Evolutionary conservation across 1,139 yeast species (phyloP).

Genomic region (Debaryomyces fabryi): DNA sequence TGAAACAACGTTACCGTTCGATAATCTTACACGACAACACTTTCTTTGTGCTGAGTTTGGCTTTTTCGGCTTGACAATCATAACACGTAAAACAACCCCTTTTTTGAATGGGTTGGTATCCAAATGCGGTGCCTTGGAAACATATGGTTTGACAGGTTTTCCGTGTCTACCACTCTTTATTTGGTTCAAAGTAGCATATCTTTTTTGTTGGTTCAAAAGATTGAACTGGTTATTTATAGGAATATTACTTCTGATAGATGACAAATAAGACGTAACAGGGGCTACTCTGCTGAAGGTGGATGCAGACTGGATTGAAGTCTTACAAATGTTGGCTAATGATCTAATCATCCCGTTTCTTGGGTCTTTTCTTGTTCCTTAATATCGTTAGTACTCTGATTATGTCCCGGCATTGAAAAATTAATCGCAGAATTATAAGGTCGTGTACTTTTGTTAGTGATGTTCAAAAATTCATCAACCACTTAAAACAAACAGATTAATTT

Average conservation of each 20-base stretch:
- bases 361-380: neutral
- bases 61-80: conserved; percentile 94
- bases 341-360: conserved; percentile 12
- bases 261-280: conserved; percentile 14
- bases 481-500: conserved; percentile 11
- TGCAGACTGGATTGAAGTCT: conserved; percentile 3
- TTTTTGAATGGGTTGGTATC: conserved; percentile 81
- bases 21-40: conserved; percentile 90
- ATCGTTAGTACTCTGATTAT: neutral
- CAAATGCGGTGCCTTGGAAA: conserved; percentile 76
- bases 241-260: conserved; percentile 9
- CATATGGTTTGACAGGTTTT: conserved; percentile 49
- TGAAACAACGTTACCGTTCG: conserved; percentile 85
- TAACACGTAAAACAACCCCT: conserved; percentile 93
- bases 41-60: conserved; percentile 98
- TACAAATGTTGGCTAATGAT: conserved; percentile 12
- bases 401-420: conserved; percentile 7
- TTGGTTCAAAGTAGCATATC: conserved; percentile 74
- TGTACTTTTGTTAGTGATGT: conserved; percentile 1
- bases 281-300: neutral
- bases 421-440: conserved; percentile 2
- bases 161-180: conserved; percentile 66
- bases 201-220: conserved; percentile 30
- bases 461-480: conserved; percentile 12
- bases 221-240: conserved; percentile 8